These are phyloP conservation scores for Albatrellus ellisii DNA, from an alignment of 768 basidiomycete species.

Conservation along the genomic window DNA sequence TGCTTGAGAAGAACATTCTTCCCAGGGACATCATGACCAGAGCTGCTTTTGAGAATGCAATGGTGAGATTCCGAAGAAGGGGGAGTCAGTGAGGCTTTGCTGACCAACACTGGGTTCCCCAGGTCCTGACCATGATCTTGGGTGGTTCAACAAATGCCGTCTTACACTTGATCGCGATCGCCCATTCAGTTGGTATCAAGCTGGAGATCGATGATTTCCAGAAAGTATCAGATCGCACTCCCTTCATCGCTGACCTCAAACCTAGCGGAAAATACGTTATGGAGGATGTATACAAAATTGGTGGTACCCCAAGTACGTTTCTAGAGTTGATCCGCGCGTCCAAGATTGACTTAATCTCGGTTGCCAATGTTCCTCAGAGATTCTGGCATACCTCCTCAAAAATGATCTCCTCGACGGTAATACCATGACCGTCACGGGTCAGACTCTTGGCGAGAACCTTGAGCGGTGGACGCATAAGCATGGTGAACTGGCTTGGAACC, in stretches of 20 bases:
- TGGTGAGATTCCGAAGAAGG: conserved; percentile 50
- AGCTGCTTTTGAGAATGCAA: conserved; percentile 94
- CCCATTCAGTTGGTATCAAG: conserved; percentile 86
- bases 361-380: too few relatives aligned
- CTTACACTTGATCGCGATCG: conserved; percentile 91
- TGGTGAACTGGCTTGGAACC: conserved; percentile 59
- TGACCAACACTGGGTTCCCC: conserved; percentile 1
- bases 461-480: conserved; percentile 77
- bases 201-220: conserved; percentile 91
- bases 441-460: conserved; percentile 83
- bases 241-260: conserved; percentile 93
- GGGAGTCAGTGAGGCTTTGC: not conserved
- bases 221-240: conserved; percentile 78
- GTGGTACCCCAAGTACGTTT: conserved; percentile 84
- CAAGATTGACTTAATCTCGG: not conserved
- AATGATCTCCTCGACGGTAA: conserved; percentile 84
- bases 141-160: conserved; percentile 98
- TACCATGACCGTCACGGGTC: conserved; percentile 84
- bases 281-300: conserved; percentile 93
- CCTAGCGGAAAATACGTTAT: conserved; percentile 98
- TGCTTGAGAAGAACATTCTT: conserved; percentile 84
- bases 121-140: conserved; percentile 94
- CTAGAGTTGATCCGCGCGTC: not conserved
- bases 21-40: conserved; percentile 96
- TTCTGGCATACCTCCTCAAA: conserved; percentile 76